Base-by-base conservation (phyloP, 495 filamentous ascomycete genomes). In the Penicillium paradoxum region DNA sequence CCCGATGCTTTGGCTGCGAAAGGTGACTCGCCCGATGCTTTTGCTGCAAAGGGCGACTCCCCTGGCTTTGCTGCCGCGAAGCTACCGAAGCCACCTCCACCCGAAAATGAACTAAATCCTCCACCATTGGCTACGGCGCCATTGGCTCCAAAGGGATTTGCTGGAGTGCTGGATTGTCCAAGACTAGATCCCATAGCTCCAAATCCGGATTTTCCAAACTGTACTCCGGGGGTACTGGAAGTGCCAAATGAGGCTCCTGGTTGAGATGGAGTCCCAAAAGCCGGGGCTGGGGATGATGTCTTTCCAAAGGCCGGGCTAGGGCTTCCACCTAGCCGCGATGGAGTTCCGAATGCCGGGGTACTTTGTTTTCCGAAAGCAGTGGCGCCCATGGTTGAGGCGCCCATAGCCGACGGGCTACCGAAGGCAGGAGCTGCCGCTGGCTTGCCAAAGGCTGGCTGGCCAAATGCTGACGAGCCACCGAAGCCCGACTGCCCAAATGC, bases 271-370 rank as follows among this genome's bases (percentile, higher is more conserved):
- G 56, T 38, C 21, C 68, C 68, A 63, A 67, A 72, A 60, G 42
- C 58, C 52, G 48, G 62, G 17, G 68, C 69, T 25, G 70, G 56
- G 9, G 65, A 45, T 3, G 76, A 72, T 10, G 80, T 59, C 17
- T 76, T 64, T 11, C 78, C 75, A 61, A 86, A 81, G 22, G 77
- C 65, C 32, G 82, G 69, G 60, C 43, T 57, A 38, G 56, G 56
- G 34, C 43, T 53, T 15, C 57, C 58, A 25, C 58, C 65, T 11
- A 72, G 43, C 34, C 52, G 51, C 4, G 68, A 63, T 10, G 65
- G 58, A 38, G 54, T 66, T 10, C 63, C 63, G 33, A 66, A 66
- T 19, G 55, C 44, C 13, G 64, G 49, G 30, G 45, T 46, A 36
- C 55, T 47, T 45, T 59, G 55, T 32, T 64, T 65, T 25, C 72